Conservation (phyloP, 805 yeast species). For the Ogataea wickerhamii region DNA sequence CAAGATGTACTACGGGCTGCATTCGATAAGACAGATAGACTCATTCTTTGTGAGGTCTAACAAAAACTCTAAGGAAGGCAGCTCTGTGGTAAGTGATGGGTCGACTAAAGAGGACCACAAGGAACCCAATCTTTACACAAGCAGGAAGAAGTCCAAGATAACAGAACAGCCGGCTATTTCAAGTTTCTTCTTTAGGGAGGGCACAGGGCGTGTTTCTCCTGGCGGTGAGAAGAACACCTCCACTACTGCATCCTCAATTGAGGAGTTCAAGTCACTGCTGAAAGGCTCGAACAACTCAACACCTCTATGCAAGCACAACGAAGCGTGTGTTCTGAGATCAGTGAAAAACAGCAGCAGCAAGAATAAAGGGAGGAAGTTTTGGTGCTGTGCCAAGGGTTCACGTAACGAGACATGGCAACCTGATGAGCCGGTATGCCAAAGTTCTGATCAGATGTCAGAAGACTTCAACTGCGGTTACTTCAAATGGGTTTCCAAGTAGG, state of each 20-base stretch:
- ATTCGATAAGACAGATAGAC: slow-evolving; percentile 28
- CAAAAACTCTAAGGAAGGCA: neutral
- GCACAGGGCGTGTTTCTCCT: neutral
- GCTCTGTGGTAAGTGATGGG: neutral
- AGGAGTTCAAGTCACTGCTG: slow-evolving; percentile 22
- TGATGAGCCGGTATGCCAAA: neutral
- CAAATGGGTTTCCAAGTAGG: slow-evolving; percentile 42
- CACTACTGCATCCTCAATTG: slow-evolving; percentile 6
- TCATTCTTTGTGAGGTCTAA: slow-evolving; percentile 23
- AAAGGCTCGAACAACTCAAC: slow-evolving; percentile 10
- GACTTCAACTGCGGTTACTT: slow-evolving; percentile 49
- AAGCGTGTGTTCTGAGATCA: slow-evolving; percentile 43
- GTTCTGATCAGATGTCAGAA: neutral
- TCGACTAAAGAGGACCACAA: neutral
- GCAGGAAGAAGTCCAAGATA: slow-evolving; percentile 16
- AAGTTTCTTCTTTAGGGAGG: slow-evolving; percentile 21
- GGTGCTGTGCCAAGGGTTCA: slow-evolving; percentile 45
- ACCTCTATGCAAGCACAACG: slow-evolving; percentile 48
- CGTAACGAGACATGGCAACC: slow-evolving; percentile 23
- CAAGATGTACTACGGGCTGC: slow-evolving; percentile 40
- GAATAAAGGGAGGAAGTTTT: slow-evolving; percentile 49
- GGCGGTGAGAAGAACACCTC: neutral
- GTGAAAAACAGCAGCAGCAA: slow-evolving; percentile 35
- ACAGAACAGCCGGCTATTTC: slow-evolving; percentile 22
- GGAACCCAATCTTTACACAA: slow-evolving; percentile 11